These are phyloP conservation scores for Phytophthora sojae DNA, from an alignment of 352 stramenopile species.

Conservation along the genomic window DNA sequence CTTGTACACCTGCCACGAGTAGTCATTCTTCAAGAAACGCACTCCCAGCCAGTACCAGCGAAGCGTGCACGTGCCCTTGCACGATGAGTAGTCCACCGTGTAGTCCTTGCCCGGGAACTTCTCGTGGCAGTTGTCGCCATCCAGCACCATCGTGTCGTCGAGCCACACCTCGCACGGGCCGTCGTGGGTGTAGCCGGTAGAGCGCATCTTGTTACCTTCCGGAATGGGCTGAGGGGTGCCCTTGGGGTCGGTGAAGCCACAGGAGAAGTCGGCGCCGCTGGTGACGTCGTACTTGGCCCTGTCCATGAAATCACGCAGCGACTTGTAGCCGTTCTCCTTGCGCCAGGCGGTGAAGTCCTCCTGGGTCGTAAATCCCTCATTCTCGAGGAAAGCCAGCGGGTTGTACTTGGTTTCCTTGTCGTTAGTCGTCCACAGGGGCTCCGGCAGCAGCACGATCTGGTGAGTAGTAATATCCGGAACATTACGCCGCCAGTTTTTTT, in stretches of 20 bases:
- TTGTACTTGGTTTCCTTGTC: conserved; percentile 48
- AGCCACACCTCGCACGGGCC: conserved; percentile 48
- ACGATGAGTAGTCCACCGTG: conserved; percentile 36
- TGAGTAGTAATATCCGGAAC: too few species aligned
- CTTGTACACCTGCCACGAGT: conserved; percentile 76
- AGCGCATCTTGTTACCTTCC: conserved; percentile 26
- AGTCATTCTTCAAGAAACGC: conserved; percentile 45
- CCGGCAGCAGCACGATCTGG: conserved; percentile 43
- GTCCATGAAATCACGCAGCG: conserved; percentile 56
- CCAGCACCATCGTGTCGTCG: conserved; percentile 38
- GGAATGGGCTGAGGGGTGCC: conserved; percentile 44
- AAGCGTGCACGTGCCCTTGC: conserved; percentile 26
- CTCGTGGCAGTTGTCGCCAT: conserved; percentile 38
- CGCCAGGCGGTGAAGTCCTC: conserved; percentile 47
- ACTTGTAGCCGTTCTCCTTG: conserved; percentile 46
- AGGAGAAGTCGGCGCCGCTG: conserved; percentile 34
- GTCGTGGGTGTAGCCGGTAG: conserved; percentile 55
- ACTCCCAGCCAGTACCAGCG: conserved; percentile 37
- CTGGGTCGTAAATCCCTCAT: conserved; percentile 48
- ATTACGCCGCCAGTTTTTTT: too few species aligned
- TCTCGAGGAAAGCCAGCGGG: conserved; percentile 55
- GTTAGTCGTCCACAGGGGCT: conserved; percentile 35
- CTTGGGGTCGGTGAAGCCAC: conserved; percentile 37
- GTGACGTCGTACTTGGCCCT: conserved; percentile 37
- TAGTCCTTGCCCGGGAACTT: conserved; percentile 36